Conservation (phyloP, 148 eudicot species). For the Cornus suecica region DNA sequence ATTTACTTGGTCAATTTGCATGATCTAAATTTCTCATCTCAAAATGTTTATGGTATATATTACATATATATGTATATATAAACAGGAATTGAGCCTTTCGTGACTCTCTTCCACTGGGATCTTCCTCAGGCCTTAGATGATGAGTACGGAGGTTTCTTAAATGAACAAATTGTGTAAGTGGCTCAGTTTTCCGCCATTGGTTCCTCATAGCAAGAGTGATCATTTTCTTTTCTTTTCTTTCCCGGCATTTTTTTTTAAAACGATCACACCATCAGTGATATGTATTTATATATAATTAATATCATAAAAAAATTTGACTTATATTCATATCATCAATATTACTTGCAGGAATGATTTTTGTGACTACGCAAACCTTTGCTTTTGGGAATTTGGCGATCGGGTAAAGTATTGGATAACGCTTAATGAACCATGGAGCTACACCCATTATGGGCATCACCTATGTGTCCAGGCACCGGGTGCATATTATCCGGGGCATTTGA, state of each 20-base stretch:
- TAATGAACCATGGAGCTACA: constrained; percentile 43
- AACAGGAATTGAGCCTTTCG: constrained; percentile 43
- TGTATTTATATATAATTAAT: too few species aligned
- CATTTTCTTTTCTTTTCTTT: too few species aligned
- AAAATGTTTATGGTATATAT: background rate
- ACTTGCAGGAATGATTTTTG: constrained; percentile 48
- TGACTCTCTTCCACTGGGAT: constrained; percentile 49
- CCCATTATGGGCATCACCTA: constrained; percentile 3
- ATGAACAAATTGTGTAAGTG: constrained; percentile 37
- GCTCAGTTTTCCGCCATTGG: background rate
- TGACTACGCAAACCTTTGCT: constrained; percentile 45
- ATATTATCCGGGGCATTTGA: constrained; percentile 15
- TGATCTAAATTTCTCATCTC: background rate
- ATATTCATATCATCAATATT: background rate
- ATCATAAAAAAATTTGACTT: too few species aligned
- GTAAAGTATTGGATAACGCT: constrained; percentile 56
- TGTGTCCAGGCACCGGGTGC: constrained; percentile 30
- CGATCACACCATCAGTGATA: too few species aligned
- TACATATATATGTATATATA: background rate
- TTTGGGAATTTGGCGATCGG: constrained; percentile 37
- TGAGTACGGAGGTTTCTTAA: constrained; percentile 44
- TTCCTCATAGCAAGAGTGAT: too few species aligned
- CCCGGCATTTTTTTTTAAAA: too few species aligned
- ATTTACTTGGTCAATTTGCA: too few species aligned
- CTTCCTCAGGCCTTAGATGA: constrained; percentile 43